Evolutionary conservation across 331 rosid genomes (phyloP).

Genomic region (Dryas integrifolia): DNA sequence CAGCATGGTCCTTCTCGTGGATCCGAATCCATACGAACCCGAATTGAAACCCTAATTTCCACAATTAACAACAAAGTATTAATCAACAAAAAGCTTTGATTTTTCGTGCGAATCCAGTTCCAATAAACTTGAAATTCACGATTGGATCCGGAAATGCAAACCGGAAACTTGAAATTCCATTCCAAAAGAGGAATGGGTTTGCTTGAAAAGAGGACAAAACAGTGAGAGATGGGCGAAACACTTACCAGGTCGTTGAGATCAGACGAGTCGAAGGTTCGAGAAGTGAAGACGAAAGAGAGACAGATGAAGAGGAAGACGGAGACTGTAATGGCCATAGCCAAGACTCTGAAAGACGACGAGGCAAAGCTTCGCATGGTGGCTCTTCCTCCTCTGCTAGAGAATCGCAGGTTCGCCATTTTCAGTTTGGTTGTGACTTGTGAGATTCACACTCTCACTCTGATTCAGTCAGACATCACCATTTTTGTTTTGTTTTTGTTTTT

Average conservation of each 20-base stretch:
- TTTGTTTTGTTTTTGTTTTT: neutral
- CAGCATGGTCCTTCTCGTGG: slow-evolving; percentile 60
- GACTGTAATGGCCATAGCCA: slow-evolving; percentile 26
- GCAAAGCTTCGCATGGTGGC: slow-evolving; percentile 2
- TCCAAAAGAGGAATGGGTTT: neutral
- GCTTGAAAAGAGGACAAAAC: neutral
- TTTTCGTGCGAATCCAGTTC: neutral
- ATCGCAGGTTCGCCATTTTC: slow-evolving; percentile 32
- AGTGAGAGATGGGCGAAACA: neutral
- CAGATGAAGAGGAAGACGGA: slow-evolving; percentile 27
- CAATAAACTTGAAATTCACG: neutral
- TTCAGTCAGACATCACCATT: neutral
- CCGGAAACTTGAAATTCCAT: neutral
- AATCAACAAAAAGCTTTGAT: neutral
- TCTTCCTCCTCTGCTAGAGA: slow-evolving; percentile 3
- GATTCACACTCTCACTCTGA: neutral
- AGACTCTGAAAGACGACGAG: slow-evolving; percentile 25
- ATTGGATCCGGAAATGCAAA: neutral
- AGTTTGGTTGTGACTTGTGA: neutral
- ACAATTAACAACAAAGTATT: slow-evolving; percentile 12
- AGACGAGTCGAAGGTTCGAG: slow-evolving; percentile 26
- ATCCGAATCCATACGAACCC: slow-evolving; percentile 43
- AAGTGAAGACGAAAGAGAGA: slow-evolving; percentile 40
- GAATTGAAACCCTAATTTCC: slow-evolving; percentile 53
- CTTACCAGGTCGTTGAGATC: slow-evolving; percentile 34